Evolutionary conservation across 176 grass and related monocot species (phyloP).

Genomic region (Oryza longistaminata): DNA sequence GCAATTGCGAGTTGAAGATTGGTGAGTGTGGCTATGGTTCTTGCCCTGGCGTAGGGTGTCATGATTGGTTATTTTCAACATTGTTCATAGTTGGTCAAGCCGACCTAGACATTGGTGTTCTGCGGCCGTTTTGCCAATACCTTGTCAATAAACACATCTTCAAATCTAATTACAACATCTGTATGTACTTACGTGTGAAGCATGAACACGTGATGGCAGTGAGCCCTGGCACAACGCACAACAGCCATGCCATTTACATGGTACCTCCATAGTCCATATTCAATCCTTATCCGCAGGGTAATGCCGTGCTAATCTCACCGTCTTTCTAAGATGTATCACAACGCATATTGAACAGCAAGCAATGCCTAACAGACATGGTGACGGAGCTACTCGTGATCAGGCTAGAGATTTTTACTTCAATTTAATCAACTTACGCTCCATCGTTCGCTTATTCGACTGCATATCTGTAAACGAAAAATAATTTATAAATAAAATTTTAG

Average conservation of each 20-base stretch:
- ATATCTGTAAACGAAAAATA: no score
- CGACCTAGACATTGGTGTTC: background rate
- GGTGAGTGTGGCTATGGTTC: background rate
- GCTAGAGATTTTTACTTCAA: no score
- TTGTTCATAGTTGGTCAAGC: slow-evolving; percentile 36
- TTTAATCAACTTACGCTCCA: no score
- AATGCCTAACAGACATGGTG: no score
- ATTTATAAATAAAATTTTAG: no score
- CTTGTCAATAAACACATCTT: slow-evolving; percentile 42
- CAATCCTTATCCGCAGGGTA: no score
- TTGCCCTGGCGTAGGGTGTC: background rate
- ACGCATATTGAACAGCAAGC: background rate
- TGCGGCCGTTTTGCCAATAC: slow-evolving; percentile 7
- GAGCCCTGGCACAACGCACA: background rate
- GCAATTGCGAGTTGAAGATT: background rate
- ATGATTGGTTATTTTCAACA: slow-evolving; percentile 21
- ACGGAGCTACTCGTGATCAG: no score
- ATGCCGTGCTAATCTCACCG: no score
- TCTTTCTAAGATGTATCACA: background rate
- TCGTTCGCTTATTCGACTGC: no score
- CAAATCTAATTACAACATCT: background rate
- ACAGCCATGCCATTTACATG: background rate
- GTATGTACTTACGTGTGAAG: slow-evolving; percentile 11
- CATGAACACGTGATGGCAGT: background rate
- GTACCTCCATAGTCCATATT: background rate